Percentiles rank a stretch among this genome's conserved stretches.
Conservation (phyloP, 306 rosid genomes). For the Argentina anserina region DNA sequence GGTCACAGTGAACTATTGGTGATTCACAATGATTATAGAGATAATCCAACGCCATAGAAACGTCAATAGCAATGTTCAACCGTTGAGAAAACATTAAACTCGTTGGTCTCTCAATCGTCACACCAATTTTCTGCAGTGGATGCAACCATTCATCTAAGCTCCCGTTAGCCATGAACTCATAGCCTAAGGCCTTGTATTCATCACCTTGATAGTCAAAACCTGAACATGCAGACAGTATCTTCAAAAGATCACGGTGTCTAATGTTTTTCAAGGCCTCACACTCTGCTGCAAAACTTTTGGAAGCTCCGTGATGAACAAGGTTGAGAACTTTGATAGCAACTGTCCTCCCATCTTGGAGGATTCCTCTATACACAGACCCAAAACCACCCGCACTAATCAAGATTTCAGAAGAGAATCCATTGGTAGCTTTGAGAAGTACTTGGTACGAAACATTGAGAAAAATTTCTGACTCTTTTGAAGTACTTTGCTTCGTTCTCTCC, state of each 20-base stretch:
- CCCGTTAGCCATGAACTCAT: constrained; percentile 38
- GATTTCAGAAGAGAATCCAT: constrained; percentile 22
- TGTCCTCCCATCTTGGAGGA: background rate
- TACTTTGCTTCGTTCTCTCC: background rate
- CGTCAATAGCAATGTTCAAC: constrained; percentile 25
- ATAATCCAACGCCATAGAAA: constrained; percentile 36
- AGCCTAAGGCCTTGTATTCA: constrained; percentile 38
- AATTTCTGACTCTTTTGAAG: background rate
- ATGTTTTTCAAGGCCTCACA: constrained; percentile 30
- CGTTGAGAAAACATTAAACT: constrained; percentile 24
- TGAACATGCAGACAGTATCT: background rate
- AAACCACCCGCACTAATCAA: constrained; percentile 35
- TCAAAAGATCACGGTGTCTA: background rate
- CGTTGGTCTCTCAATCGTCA: background rate
- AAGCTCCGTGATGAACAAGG: constrained; percentile 32
- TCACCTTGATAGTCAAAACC: constrained; percentile 7
- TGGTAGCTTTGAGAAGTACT: background rate
- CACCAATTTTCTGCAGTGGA: background rate
- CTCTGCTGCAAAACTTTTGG: constrained; percentile 33
- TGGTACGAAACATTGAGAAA: constrained; percentile 1
- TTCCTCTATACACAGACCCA: constrained; percentile 34
- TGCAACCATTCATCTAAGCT: constrained; percentile 31
- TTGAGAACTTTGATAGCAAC: constrained; percentile 28
- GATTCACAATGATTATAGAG: constrained; percentile 28
- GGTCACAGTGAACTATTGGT: constrained; percentile 31